These are phyloP conservation scores for Colletotrichum sp. DNA, from an alignment of 2,329 filamentous ascomycete species.

Conservation along the genomic window DNA sequence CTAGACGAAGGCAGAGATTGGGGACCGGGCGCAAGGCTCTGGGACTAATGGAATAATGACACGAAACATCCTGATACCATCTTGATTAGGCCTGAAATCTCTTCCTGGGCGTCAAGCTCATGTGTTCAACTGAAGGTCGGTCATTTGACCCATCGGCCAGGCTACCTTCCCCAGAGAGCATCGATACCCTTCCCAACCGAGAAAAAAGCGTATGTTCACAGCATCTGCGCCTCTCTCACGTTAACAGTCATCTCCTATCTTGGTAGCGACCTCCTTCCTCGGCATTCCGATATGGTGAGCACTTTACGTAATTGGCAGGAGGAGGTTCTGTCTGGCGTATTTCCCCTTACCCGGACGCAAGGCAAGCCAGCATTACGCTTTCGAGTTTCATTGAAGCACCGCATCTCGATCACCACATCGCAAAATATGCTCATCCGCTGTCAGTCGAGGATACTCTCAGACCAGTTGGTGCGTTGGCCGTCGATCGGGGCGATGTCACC, in stretches of 20 bases:
- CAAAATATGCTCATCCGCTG: background rate
- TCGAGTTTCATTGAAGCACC: accelerated
- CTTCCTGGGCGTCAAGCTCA: background rate
- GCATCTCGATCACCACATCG: background rate
- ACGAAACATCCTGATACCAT: background rate
- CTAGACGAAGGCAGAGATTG: background rate
- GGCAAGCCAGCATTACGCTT: background rate
- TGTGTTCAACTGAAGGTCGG: background rate
- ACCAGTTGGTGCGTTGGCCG: background rate
- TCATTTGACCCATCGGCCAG: background rate
- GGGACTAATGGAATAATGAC: background rate
- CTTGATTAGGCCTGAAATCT: background rate
- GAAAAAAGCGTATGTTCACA: background rate
- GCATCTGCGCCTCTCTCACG: background rate
- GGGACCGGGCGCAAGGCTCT: background rate
- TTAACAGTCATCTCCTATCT: background rate
- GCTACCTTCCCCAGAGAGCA: background rate
- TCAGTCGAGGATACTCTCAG: background rate
- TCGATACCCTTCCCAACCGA: accelerated
- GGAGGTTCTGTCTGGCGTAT: background rate
- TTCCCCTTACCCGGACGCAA: background rate
- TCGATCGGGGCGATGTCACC: background rate
- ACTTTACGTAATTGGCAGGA: background rate
- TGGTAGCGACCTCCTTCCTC: background rate
- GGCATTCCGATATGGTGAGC: background rate